Base-by-base conservation (phyloP, 805 yeast species). In the Nakazawaea peltata region DNA sequence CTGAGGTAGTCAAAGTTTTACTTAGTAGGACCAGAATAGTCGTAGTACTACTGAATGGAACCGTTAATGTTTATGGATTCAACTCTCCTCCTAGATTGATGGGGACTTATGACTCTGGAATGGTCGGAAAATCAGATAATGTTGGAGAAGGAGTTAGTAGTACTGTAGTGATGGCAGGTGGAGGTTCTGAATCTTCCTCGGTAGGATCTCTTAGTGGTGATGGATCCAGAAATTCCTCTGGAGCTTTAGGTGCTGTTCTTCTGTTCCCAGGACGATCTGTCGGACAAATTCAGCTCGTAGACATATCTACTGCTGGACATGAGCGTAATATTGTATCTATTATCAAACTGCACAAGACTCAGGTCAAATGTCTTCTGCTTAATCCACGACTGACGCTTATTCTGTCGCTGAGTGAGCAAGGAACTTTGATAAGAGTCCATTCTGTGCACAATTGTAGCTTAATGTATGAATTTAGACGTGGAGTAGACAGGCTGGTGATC, bases 401-500 rank as follows among this genome's bases (percentile, higher is more conserved):
- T 6, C 95, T 95, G 2, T 74, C 85, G 14, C 94, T 94, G 1
- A 77, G 87, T 10, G 83, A 75, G 34, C 74, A 81, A 1, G 96
- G 96, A 0, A 87, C 95, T 0, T 67, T 86, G 7, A 74, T 86
- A 14, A 58, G 95, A 34, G 65, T 85, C 3, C 86, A 80, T 50
- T 77, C 85, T 4, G 72, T 86, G 1, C 64, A 66, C 33, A 75
- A 72, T 23, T 81, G 94, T 19, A 68, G 81, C 1, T 60, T 85
- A 33, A 48, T 85, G n/a, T 80, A 71, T 49, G 96, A 86, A 53
- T 88, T 88, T 49, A 66, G 97, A 46, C 66, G 98, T 33, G 98
- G 98, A 0, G 53, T 88, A 15, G 97, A 92, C 54, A 69, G 78
- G 34, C 97, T 96, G 1, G 64, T 68, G 13, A 72, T 92, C 6